These are phyloP conservation scores for Erigeron philadelphicus DNA, from an alignment of 140 eudicot species.

Conservation along the genomic window DNA sequence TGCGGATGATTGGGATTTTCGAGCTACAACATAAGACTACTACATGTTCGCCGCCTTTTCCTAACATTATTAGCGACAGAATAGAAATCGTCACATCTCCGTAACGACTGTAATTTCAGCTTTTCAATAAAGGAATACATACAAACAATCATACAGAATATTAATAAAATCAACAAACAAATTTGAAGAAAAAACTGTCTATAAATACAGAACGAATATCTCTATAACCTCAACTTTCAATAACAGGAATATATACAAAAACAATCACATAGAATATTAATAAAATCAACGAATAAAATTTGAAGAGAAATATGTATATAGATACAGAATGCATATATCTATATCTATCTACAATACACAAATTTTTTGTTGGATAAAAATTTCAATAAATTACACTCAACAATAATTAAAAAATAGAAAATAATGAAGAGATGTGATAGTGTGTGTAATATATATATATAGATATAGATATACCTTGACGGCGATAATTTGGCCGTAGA, in stretches of 20 bases:
- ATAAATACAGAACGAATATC: too few species aligned
- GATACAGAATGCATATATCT: background rate
- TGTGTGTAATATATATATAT: background rate
- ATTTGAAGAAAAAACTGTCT: too few species aligned
- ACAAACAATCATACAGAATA: background rate
- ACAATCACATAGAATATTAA: background rate
- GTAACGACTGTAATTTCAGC: background rate
- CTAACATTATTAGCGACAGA: background rate
- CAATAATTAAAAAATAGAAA: background rate
- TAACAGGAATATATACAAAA: too few species aligned
- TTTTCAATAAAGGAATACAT: too few species aligned
- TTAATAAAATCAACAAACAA: too few species aligned
- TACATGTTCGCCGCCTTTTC: background rate
- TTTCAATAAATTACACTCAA: background rate
- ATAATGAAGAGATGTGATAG: background rate
- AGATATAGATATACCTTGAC: slow-evolving; percentile 50
- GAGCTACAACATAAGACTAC: slow-evolving; percentile 7
- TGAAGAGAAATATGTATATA: too few species aligned
- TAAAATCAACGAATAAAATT: too few species aligned
- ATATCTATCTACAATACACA: background rate
- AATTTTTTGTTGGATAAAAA: background rate
- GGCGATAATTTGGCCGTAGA: slow-evolving; percentile 61
- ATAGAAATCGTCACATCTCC: background rate
- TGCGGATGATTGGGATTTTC: background rate
- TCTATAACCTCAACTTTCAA: too few species aligned